A percentile compares a stretch with the other conserved stretches of the same genome.
Conservation (phyloP, 208 protist genomes). For the Blastocrithidia nonstop region DNA sequence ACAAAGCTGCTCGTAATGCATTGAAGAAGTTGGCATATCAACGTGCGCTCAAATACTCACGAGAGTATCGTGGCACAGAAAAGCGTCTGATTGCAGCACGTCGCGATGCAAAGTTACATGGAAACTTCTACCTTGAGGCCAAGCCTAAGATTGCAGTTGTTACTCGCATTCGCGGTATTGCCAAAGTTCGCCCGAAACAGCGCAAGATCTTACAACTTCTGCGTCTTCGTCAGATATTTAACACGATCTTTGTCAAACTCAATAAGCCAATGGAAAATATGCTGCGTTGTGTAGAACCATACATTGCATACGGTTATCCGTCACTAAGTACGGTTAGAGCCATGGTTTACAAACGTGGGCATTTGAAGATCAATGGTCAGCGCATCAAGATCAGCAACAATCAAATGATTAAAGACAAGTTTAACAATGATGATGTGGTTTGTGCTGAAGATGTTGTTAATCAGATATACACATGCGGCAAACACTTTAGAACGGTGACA, state of each 20-base stretch:
- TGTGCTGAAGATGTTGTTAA: slow-evolving; percentile 99
- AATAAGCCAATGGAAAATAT: slow-evolving; percentile 99
- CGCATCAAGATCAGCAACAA: slow-evolving; percentile 95
- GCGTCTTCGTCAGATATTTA: slow-evolving; percentile 98
- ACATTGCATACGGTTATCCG: slow-evolving; percentile 99
- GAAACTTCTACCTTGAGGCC: slow-evolving; percentile 95
- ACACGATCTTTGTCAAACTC: slow-evolving; percentile 97
- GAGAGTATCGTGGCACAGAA: slow-evolving; percentile 91
- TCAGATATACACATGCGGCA: slow-evolving; percentile 98
- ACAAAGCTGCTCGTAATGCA: slow-evolving; percentile 43
- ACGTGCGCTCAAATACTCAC: slow-evolving; percentile 86
- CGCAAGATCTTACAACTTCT: slow-evolving; percentile 98
- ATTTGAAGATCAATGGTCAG: slow-evolving; percentile 94
- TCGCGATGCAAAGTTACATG: slow-evolving; percentile 81
- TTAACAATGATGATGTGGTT: slow-evolving; percentile 91
- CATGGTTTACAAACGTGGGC: slow-evolving; percentile 99
- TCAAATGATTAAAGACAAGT: slow-evolving; percentile 90
- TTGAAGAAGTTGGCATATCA: slow-evolving; percentile 62
- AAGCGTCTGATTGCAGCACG: slow-evolving; percentile 69
- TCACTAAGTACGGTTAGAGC: slow-evolving; percentile 93
- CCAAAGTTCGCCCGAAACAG: slow-evolving; percentile 93
- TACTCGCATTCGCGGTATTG: slow-evolving; percentile 99
- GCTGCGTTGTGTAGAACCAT: slow-evolving; percentile 97
- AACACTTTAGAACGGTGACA: slow-evolving; percentile 96
- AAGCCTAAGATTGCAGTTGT: slow-evolving; percentile 99